Evolutionary conservation across 345 rosid species (phyloP).

Genomic region (Leavenworthia alabamica): DNA sequence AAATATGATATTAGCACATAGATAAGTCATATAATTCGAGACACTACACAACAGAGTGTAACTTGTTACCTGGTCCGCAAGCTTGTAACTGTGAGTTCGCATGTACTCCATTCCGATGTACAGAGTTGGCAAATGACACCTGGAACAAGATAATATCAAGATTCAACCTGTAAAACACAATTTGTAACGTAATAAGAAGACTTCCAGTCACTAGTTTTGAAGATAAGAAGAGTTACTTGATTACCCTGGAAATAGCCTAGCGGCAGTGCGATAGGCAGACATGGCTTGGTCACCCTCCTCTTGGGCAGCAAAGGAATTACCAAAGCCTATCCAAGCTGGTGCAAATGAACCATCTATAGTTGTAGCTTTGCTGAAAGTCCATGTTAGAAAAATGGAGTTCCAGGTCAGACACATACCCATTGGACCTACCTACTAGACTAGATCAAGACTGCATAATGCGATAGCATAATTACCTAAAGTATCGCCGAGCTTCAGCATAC

Average conservation of each 20-base stretch:
- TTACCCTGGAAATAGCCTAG: conserved; percentile 97
- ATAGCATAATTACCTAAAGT: conserved; percentile 59
- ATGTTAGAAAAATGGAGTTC: too few relatives aligned
- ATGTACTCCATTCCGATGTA: conserved; percentile 99
- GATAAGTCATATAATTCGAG: neutral
- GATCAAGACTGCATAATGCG: too few relatives aligned
- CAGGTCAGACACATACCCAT: too few relatives aligned
- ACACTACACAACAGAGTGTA: neutral
- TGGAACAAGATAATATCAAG: conserved; percentile 75
- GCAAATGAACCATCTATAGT: conserved; percentile 71
- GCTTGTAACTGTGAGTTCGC: conserved; percentile 95
- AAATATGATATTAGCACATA: conserved; percentile 9
- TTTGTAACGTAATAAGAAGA: conserved; percentile 40
- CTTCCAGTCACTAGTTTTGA: conserved; percentile 25
- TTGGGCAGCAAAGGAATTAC: conserved; percentile 83
- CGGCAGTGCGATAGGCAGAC: conserved; percentile 92
- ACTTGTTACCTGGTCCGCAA: conserved; percentile 85
- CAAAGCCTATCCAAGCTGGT: conserved; percentile 93
- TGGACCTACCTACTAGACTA: too few relatives aligned
- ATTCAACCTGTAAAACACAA: conserved; percentile 64
- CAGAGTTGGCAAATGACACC: conserved; percentile 95
- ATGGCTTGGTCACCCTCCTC: conserved; percentile 98
- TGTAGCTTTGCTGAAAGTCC: conserved; percentile 71
- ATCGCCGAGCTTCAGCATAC: too few relatives aligned
- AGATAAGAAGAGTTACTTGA: conserved; percentile 1